phyloP scores from a whole-genome alignment of 352 stramenopile genomes.

The Pythium sukuiense region DNA sequence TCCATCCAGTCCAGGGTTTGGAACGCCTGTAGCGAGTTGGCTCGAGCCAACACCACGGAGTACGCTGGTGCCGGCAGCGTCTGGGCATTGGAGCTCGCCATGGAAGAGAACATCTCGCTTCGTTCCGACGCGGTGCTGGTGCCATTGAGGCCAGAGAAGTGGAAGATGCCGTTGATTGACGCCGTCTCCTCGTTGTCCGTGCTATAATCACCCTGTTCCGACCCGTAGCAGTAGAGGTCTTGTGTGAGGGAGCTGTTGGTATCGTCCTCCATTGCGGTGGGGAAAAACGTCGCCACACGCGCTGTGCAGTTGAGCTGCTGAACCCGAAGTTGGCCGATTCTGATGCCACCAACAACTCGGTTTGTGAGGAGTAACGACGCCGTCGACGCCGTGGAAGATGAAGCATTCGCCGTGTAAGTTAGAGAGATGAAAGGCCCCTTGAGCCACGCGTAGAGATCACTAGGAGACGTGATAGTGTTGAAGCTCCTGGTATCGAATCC shows the following conservation, averaged over 20 bases:
- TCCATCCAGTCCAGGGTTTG: conserved; percentile 32
- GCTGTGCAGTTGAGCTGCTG: conserved; percentile 34
- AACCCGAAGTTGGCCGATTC: conserved; percentile 50
- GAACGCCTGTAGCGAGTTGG: conserved; percentile 15
- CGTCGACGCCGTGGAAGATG: neutral
- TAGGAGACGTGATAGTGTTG: conserved; percentile 19
- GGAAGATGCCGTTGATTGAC: conserved; percentile 29
- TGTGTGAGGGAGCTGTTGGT: neutral
- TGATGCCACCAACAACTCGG: conserved; percentile 43
- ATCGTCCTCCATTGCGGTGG: conserved; percentile 6
- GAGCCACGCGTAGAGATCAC: conserved; percentile 37
- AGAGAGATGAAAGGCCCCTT: conserved; percentile 30
- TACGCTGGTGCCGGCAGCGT: conserved; percentile 44
- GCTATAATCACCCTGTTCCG: conserved; percentile 23
- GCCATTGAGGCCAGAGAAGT: conserved; percentile 37
- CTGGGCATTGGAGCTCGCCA: conserved; percentile 26
- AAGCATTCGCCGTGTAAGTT: conserved; percentile 19
- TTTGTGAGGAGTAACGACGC: conserved; percentile 24
- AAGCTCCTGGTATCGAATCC: conserved; percentile 19
- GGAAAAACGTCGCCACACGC: conserved; percentile 34
- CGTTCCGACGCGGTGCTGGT: conserved; percentile 37
- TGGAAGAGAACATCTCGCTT: conserved; percentile 40
- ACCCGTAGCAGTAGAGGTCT: conserved; percentile 31
- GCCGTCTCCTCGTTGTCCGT: conserved; percentile 22
- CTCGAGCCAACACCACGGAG: conserved; percentile 39